These are phyloP conservation scores for Rugonectria rugulosa DNA, from an alignment of 2,329 filamentous ascomycete genomes.

Conservation along the genomic window DNA sequence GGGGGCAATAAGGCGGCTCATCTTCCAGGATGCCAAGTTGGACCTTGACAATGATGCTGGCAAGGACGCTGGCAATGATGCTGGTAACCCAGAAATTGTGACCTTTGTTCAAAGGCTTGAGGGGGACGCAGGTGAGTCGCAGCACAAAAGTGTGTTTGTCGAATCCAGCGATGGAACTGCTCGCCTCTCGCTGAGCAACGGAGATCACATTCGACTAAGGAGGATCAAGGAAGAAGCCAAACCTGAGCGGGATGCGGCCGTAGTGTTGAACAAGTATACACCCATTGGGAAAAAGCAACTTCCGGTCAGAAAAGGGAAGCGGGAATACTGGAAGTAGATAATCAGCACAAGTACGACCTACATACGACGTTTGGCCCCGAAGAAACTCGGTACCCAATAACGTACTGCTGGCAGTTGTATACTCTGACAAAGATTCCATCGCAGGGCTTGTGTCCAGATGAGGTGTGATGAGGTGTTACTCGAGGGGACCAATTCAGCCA, in stretches of 20 bases:
- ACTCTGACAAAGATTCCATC: too few species aligned
- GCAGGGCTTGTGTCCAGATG: not conserved
- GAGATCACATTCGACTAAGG: slow-evolving; percentile 38
- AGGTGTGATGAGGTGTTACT: not conserved
- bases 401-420: too few species aligned
- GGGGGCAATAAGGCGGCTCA: slow-evolving; percentile 44
- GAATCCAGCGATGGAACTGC: slow-evolving; percentile 30
- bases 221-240: slow-evolving; percentile 46
- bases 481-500: not conserved
- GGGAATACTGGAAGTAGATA: too few species aligned
- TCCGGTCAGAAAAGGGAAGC: too few species aligned
- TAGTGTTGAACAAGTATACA: slow-evolving; percentile 35
- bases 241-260: slow-evolving; percentile 35
- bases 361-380: too few species aligned
- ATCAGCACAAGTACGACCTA: too few species aligned
- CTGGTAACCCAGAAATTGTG: slow-evolving; percentile 3
- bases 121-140: not conserved
- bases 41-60: not conserved
- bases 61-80: not conserved
- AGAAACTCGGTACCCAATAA: too few species aligned
- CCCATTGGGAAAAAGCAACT: too few species aligned
- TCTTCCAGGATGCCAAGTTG: slow-evolving; percentile 48
- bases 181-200: slow-evolving; percentile 31
- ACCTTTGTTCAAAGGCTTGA: slow-evolving; percentile 27
- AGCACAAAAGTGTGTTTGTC: slow-evolving; percentile 11